phyloP scores from a whole-genome alignment of 73 alveolate genomes.

The Tetrahymena malaccensis region DNA sequence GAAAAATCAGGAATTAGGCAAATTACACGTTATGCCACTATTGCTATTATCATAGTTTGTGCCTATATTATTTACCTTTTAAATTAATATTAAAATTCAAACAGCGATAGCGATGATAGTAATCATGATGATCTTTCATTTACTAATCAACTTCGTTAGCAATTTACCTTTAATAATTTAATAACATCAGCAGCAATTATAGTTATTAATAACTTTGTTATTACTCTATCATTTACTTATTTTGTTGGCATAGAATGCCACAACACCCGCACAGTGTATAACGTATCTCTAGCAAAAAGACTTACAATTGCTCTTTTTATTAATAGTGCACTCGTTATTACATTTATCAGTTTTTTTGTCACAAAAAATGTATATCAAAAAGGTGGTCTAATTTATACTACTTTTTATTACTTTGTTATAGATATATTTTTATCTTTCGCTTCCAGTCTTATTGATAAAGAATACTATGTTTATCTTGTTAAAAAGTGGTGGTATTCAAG shows the following conservation, averaged over 20 bases:
- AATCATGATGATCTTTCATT: neutral
- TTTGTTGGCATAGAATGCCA: constrained; percentile 15
- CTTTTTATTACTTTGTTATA: constrained; percentile 4
- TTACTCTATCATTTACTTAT: neutral
- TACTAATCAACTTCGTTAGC: neutral
- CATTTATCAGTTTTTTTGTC: neutral
- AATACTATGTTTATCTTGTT: neutral
- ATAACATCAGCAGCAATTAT: constrained; percentile 14
- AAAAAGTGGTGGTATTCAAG: neutral
- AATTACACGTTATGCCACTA: neutral
- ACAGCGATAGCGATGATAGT: neutral
- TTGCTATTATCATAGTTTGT: neutral
- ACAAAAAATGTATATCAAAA: neutral
- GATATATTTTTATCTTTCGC: neutral
- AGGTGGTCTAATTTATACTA: constrained; percentile 14
- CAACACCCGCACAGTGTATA: constrained; percentile 23
- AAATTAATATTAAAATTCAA: neutral
- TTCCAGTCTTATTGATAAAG: neutral
- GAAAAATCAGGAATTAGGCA: neutral
- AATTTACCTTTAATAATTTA: neutral
- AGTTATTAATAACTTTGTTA: constrained; percentile 18
- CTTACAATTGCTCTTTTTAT: constrained; percentile 17
- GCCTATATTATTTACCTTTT: neutral
- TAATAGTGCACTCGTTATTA: constrained; percentile 5
- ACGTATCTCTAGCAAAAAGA: constrained; percentile 15